Conservation (phyloP, 768 basidiomycete species). For the Cubamyces sp. region DNA sequence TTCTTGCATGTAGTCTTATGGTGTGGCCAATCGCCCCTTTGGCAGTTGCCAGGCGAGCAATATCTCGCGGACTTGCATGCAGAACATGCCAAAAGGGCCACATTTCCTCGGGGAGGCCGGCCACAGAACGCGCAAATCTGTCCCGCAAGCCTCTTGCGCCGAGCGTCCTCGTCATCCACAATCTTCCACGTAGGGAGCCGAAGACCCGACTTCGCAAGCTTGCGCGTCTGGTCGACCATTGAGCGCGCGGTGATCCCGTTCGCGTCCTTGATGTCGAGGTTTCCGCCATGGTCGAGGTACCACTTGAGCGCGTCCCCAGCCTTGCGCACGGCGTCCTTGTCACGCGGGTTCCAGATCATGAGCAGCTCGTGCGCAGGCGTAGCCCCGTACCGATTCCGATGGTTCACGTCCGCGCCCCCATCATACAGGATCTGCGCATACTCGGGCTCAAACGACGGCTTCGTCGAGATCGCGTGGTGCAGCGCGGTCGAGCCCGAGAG, state of each 20-base stretch:
- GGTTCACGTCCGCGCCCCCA: slow-evolving; percentile 47
- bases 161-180: slow-evolving; percentile 38
- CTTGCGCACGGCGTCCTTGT: slow-evolving; percentile 28
- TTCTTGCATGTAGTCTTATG: slow-evolving; percentile 44
- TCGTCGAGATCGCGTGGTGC: slow-evolving; percentile 45
- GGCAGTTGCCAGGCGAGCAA: slow-evolving; percentile 40
- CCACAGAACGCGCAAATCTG: slow-evolving; percentile 43
- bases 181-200: slow-evolving; percentile 22
- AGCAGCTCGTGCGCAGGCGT: slow-evolving; percentile 45
- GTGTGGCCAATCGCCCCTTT: slow-evolving; percentile 45
- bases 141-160: slow-evolving; percentile 33
- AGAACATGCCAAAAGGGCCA: slow-evolving; percentile 36
- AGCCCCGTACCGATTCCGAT: slow-evolving; percentile 45
- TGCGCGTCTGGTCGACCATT: slow-evolving; percentile 20
- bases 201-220: background rate
- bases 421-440: slow-evolving; percentile 47
- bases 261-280: slow-evolving; percentile 38
- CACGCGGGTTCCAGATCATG: slow-evolving; percentile 34
- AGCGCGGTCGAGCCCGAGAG: slow-evolving; percentile 47
- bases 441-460: slow-evolving; percentile 45
- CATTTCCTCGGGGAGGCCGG: slow-evolving; percentile 29
- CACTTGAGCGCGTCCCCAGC: slow-evolving; percentile 40
- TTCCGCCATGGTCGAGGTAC: slow-evolving; percentile 49
- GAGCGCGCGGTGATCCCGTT: slow-evolving; percentile 40
- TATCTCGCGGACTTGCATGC: slow-evolving; percentile 43